Evolutionary conservation across 352 stramenopile genomes (phyloP).

Genomic region (Phytophthora crassamura): DNA sequence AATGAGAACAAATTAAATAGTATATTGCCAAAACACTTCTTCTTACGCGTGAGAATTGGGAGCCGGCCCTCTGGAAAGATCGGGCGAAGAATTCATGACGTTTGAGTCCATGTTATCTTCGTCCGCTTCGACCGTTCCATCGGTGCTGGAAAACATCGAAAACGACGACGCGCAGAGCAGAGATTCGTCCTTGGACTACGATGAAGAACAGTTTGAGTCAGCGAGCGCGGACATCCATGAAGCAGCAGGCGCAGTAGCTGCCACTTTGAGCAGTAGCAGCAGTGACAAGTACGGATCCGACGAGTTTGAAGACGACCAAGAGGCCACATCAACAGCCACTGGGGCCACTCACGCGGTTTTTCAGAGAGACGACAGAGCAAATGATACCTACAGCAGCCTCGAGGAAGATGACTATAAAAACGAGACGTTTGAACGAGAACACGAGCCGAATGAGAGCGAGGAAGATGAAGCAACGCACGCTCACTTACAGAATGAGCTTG

Average conservation of each 20-base stretch:
- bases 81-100: not conserved
- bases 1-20: too few species aligned
- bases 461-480: not conserved
- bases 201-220: conserved; percentile 29
- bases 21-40: too few species aligned
- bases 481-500: not conserved
- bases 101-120: conserved; percentile 13
- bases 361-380: not conserved
- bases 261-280: conserved; percentile 1
- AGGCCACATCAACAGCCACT: not conserved
- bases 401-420: conserved; percentile 12
- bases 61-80: conserved; percentile 5
- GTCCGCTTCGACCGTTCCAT: conserved; percentile 13
- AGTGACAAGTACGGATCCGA: conserved; percentile 22
- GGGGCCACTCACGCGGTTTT: not conserved
- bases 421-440: conserved; percentile 29
- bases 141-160: conserved; percentile 15
- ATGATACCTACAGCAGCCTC: not conserved
- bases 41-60: too few species aligned
- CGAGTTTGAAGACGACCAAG: conserved; percentile 29
- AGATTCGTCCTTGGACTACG: conserved; percentile 6
- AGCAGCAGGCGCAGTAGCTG: not conserved
- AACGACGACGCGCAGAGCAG: not conserved
- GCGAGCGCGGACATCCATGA: conserved; percentile 7
- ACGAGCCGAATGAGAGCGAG: not conserved